A percentile compares a stretch with the other conserved stretches of the same genome.
phyloP scores from a whole-genome alignment of 2,329 filamentous ascomycete species.

The Phaeoacremonium minimum region DNA sequence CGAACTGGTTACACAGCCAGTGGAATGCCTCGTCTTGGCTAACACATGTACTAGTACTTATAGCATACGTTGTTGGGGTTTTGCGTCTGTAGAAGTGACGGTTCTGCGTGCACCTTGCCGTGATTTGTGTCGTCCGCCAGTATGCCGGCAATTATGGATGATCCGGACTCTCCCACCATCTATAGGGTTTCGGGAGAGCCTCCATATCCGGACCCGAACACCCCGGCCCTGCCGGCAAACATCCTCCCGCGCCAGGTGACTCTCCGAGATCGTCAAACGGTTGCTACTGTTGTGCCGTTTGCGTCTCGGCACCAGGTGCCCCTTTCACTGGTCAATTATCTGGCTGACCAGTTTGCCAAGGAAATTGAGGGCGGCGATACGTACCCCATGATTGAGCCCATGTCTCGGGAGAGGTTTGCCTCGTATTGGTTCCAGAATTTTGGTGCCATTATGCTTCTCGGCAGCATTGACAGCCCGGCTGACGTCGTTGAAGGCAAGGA shows the following conservation, averaged over 20 bases:
- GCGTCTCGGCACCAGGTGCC: slow-evolving; percentile 75
- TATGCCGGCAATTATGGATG: slow-evolving; percentile 78
- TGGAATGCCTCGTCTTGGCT: too few relatives aligned
- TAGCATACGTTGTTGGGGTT: too few relatives aligned
- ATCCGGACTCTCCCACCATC: slow-evolving; percentile 66
- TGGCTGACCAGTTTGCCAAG: slow-evolving; percentile 80
- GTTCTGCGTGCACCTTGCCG: too few relatives aligned
- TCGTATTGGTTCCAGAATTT: slow-evolving; percentile 91
- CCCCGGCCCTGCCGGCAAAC: slow-evolving; percentile 61
- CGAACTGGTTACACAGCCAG: too few relatives aligned
- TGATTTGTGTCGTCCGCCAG: slow-evolving; percentile 19
- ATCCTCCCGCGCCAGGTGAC: slow-evolving; percentile 75
- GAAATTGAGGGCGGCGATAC: slow-evolving; percentile 91
- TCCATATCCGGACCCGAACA: slow-evolving; percentile 60
- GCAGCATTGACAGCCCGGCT: slow-evolving; percentile 61
- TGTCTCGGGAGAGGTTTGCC: slow-evolving; percentile 71
- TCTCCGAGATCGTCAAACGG: slow-evolving; percentile 76
- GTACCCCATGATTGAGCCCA: slow-evolving; percentile 78
- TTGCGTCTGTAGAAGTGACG: too few relatives aligned
- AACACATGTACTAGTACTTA: too few relatives aligned
- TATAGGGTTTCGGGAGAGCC: slow-evolving; percentile 63
- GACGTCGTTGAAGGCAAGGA: slow-evolving; percentile 58
- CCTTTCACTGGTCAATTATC: slow-evolving; percentile 66
- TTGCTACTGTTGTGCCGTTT: slow-evolving; percentile 80
- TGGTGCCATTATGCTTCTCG: slow-evolving; percentile 80